These are phyloP conservation scores for Caryopteris hybrid DNA, from an alignment of 305 asterid species.

Conservation along the genomic window DNA sequence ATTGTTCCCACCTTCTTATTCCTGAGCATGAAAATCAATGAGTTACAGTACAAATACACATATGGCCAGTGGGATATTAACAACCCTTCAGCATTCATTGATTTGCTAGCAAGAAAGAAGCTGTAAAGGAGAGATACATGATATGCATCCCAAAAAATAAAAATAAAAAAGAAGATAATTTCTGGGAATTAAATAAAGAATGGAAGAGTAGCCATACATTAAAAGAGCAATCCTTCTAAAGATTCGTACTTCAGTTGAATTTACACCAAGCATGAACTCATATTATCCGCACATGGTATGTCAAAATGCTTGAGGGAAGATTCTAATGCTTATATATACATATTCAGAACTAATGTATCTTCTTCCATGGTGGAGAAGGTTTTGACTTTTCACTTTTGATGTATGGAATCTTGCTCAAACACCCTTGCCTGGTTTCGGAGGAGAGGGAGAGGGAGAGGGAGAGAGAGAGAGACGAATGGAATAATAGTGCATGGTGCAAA, in stretches of 20 bases:
- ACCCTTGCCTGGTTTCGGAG: constrained; percentile 38
- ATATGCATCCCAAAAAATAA: not conserved
- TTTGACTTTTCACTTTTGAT: constrained; percentile 6
- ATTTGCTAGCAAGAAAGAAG: not conserved
- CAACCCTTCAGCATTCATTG: not conserved
- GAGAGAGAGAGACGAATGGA: too few species aligned
- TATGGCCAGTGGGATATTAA: too few species aligned
- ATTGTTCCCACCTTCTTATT: not conserved
- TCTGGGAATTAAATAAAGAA: not conserved
- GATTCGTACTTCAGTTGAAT: not conserved
- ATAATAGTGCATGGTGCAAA: constrained; percentile 19
- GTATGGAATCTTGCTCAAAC: constrained; percentile 28
- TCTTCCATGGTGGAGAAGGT: not conserved
- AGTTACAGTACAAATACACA: not conserved
- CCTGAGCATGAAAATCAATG: not conserved
- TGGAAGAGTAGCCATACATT: not conserved
- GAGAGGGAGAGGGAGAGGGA: constrained; percentile 2
- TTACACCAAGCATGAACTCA: not conserved
- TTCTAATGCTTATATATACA: not conserved
- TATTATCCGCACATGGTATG: not conserved
- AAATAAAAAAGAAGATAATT: too few species aligned
- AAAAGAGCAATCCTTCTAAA: too few species aligned
- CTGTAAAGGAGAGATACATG: not conserved
- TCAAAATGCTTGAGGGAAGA: not conserved
- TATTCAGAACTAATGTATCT: not conserved